Evolutionary conservation across 192 early-diverging fungal genomes (phyloP).

Genomic region (Pilaira anomala): DNA sequence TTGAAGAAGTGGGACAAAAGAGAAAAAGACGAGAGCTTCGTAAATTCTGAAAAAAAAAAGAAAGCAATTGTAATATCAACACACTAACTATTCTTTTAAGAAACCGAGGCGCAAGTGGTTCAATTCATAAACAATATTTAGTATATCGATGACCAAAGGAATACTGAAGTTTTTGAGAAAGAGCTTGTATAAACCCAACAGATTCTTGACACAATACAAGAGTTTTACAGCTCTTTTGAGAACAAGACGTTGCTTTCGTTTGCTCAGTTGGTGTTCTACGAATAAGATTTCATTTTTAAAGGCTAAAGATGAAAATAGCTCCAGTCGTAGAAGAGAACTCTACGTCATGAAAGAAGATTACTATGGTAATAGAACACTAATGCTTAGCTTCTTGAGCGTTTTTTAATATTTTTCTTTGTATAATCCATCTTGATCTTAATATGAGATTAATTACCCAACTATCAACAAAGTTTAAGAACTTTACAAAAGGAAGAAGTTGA

Average conservation of each 20-base stretch:
- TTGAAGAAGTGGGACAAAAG: background rate
- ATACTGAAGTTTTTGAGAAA: background rate
- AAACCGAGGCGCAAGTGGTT: slow-evolving; percentile 7
- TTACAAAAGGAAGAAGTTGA: background rate
- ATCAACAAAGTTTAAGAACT: slow-evolving; percentile 8
- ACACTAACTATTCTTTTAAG: slow-evolving; percentile 6
- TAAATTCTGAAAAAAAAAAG: background rate
- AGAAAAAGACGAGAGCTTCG: background rate
- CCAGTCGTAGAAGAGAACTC: background rate
- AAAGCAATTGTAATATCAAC: slow-evolving; percentile 9
- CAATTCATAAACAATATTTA: slow-evolving; percentile 7
- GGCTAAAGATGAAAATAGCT: background rate
- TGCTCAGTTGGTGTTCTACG: slow-evolving; percentile 9
- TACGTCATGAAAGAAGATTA: background rate
- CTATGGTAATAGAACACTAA: slow-evolving; percentile 1
- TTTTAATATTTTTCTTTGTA: background rate
- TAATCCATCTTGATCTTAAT: slow-evolving; percentile 8
- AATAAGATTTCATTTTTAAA: slow-evolving; percentile 7
- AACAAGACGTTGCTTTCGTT: slow-evolving; percentile 7
- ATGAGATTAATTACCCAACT: slow-evolving; percentile 7
- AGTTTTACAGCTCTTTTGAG: background rate
- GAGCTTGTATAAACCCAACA: background rate
- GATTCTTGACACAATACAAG: background rate
- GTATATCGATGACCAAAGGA: background rate
- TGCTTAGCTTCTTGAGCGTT: slow-evolving; percentile 6